Conservation (phyloP, 2,329 filamentous ascomycete genomes). For the Neoscytalidium dimidiatum region DNA sequence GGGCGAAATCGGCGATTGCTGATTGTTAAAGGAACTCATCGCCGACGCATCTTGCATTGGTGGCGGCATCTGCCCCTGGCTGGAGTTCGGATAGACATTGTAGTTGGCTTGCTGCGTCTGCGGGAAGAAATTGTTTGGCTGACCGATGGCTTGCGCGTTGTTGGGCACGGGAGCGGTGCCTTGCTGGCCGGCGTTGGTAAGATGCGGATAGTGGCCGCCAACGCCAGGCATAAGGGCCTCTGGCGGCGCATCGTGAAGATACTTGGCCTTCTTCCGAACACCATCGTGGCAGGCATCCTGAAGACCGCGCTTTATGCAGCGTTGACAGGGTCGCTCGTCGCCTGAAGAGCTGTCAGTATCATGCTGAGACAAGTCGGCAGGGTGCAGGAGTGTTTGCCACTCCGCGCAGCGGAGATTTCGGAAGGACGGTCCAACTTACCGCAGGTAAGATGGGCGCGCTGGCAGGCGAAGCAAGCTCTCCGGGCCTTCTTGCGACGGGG, state of each 20-base stretch:
- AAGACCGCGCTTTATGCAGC: constrained; percentile 91
- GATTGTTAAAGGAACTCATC: constrained; percentile 59
- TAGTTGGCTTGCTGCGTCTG: constrained; percentile 36
- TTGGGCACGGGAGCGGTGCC: constrained; percentile 28
- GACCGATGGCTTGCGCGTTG: constrained; percentile 28
- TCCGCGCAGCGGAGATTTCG: constrained; percentile 21
- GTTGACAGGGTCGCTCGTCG: constrained; percentile 89
- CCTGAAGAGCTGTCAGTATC: constrained; percentile 56
- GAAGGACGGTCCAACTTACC: constrained; percentile 64
- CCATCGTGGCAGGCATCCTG: constrained; percentile 93
- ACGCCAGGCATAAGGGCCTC: constrained; percentile 87
- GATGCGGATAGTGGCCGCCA: constrained; percentile 65
- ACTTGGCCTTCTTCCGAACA: constrained; percentile 98
- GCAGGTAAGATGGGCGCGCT: constrained; percentile 95
- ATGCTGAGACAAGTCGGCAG: constrained; percentile 28
- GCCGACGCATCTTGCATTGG: constrained; percentile 46
- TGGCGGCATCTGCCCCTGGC: constrained; percentile 42
- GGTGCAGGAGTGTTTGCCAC: constrained; percentile 18
- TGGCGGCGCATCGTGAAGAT: constrained; percentile 91
- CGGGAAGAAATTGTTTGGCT: constrained; percentile 47
- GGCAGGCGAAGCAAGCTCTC: constrained; percentile 93
- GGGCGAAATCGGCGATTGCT: constrained; percentile 74
- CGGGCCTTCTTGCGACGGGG: constrained; percentile 94
- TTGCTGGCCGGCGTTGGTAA: constrained; percentile 25
- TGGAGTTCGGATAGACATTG: constrained; percentile 43